Evolutionary conservation across 257 asterid species (phyloP).

Genomic region (Cynanchum wilfordii): DNA sequence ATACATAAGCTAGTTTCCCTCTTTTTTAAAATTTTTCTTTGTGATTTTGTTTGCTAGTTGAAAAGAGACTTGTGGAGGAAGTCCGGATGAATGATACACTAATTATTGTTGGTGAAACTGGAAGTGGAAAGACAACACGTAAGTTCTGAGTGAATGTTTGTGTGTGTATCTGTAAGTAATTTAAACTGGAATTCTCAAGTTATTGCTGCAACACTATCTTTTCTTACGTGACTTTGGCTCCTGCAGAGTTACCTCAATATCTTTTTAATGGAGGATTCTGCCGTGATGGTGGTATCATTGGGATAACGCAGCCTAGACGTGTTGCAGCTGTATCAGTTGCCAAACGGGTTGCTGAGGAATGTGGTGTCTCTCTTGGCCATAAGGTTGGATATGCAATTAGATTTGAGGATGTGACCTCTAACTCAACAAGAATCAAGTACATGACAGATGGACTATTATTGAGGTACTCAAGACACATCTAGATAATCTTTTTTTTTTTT

Average conservation of each 20-base stretch:
- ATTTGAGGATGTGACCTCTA: slow-evolving; percentile 83
- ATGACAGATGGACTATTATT: slow-evolving; percentile 94
- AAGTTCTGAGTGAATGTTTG: slow-evolving; percentile 28
- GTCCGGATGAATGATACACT: slow-evolving; percentile 63
- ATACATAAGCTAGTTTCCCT: background rate
- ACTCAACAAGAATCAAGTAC: slow-evolving; percentile 77
- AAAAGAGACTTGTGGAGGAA: slow-evolving; percentile 82
- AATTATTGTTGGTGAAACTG: slow-evolving; percentile 95
- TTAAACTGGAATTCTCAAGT: background rate
- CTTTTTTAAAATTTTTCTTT: background rate
- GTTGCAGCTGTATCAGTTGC: slow-evolving; percentile 98
- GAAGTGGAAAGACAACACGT: slow-evolving; percentile 99
- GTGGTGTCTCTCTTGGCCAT: slow-evolving; percentile 71
- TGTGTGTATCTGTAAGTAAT: background rate
- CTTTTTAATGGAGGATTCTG: slow-evolving; percentile 77
- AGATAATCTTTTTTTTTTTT: background rate
- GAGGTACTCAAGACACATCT: slow-evolving; percentile 37
- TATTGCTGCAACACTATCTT: background rate
- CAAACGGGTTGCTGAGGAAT: slow-evolving; percentile 92
- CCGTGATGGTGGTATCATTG: slow-evolving; percentile 73
- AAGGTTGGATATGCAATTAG: slow-evolving; percentile 90
- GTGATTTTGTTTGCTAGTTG: slow-evolving; percentile 37
- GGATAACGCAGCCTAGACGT: slow-evolving; percentile 96
- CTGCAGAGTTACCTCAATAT: slow-evolving; percentile 85
- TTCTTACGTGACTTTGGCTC: slow-evolving; percentile 10